These are phyloP conservation scores for Cordyceps tenuipes DNA, from an alignment of 2,329 filamentous ascomycete genomes.

Conservation along the genomic window DNA sequence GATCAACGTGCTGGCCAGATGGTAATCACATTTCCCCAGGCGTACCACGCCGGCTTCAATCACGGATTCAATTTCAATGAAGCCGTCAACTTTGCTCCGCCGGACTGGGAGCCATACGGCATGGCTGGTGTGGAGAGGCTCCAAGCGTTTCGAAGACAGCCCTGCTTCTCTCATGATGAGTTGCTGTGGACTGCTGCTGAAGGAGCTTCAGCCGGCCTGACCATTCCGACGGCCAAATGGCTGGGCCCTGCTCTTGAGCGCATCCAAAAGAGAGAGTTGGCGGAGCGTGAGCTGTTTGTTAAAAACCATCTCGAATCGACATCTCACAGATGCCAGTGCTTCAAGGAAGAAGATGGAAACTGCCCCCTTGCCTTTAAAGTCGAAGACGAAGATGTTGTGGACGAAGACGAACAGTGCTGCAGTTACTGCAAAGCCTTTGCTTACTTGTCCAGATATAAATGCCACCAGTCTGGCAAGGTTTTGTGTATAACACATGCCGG, in stretches of 20 bases:
- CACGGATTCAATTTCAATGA: conserved; percentile 99
- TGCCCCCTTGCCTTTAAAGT: conserved; percentile 56
- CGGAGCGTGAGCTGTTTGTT: conserved; percentile 60
- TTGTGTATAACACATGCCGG: conserved; percentile 79
- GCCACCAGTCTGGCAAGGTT: conserved; percentile 70
- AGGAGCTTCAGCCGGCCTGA: conserved; percentile 57
- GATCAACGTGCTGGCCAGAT: conserved; percentile 94
- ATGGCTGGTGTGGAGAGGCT: conserved; percentile 78
- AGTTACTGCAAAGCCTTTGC: conserved; percentile 85
- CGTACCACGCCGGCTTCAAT: conserved; percentile 97
- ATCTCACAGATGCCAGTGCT: conserved; percentile 42
- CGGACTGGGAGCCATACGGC: conserved; percentile 91
- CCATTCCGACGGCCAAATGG: conserved; percentile 92
- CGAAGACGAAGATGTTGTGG: conserved; percentile 67
- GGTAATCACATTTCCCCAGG: conserved; percentile 92
- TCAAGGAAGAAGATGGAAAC: conserved; percentile 36
- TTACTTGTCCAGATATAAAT: conserved; percentile 86
- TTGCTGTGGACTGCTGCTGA: conserved; percentile 83
- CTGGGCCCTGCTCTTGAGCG: conserved; percentile 77
- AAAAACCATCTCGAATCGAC: conserved; percentile 50
- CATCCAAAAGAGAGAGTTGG: conserved; percentile 65
- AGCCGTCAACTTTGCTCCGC: conserved; percentile 93
- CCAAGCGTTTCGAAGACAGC: conserved; percentile 79
- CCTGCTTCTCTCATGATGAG: conserved; percentile 97
- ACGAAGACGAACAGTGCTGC: conserved; percentile 94